Conservation (phyloP, 2,329 filamentous ascomycete species). For the Pseudogymnoascus verrucosus region DNA sequence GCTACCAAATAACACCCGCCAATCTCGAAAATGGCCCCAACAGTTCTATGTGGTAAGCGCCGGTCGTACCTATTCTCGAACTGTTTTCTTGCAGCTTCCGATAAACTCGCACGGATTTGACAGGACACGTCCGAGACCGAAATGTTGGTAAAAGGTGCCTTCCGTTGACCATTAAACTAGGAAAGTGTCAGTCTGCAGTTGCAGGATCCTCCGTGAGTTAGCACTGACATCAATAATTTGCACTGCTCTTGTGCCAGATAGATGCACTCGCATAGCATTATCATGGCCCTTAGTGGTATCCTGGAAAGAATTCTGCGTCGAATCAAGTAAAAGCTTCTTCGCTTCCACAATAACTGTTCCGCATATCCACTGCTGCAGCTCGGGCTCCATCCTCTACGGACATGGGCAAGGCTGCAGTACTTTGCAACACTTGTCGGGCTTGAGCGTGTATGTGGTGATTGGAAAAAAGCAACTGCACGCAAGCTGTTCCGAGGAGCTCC, state of each 20-base stretch:
- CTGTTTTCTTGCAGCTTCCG: neutral
- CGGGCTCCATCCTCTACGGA: neutral
- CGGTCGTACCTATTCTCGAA: neutral
- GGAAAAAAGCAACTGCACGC: neutral
- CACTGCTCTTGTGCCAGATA: neutral
- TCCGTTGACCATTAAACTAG: neutral
- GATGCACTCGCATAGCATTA: neutral
- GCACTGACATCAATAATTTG: slow-evolving; percentile 2
- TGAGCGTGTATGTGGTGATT: neutral
- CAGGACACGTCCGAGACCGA: neutral
- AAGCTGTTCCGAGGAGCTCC: neutral
- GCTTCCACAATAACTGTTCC: neutral
- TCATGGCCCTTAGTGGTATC: neutral
- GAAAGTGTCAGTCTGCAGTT: neutral
- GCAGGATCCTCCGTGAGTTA: neutral
- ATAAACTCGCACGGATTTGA: neutral
- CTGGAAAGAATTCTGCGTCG: neutral
- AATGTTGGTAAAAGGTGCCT: neutral
- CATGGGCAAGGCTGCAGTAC: neutral
- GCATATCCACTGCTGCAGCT: neutral
- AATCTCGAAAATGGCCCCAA: neutral
- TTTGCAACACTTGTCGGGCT: neutral
- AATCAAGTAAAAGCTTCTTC: neutral
- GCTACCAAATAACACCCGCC: neutral
- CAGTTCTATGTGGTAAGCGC: neutral